A percentile compares a stretch with the other conserved stretches of the same genome.
Evolutionary conservation across 495 filamentous ascomycete species (phyloP).

Genomic region (Penicillium cinerascens): DNA sequence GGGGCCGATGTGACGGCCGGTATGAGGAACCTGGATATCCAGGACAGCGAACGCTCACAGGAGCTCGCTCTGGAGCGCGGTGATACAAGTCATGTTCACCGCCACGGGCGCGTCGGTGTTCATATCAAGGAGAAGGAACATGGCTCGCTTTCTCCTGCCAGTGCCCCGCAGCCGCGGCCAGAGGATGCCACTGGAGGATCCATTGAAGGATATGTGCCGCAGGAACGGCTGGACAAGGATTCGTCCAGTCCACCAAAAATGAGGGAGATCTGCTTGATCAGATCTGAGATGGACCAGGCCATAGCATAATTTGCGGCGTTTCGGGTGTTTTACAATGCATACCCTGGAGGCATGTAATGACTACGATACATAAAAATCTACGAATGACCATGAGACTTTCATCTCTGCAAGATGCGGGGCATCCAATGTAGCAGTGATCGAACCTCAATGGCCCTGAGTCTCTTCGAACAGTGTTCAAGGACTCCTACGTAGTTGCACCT

Average conservation of each 20-base stretch:
- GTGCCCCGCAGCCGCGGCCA: slow-evolving; percentile 31
- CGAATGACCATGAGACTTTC: slow-evolving; percentile 11
- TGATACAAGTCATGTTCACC: slow-evolving; percentile 29
- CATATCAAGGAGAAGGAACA: slow-evolving; percentile 40
- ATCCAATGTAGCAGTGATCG: slow-evolving; percentile 8
- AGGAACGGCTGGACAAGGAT: slow-evolving; percentile 12
- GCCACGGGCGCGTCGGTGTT: slow-evolving; percentile 34
- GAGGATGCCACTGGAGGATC: slow-evolving; percentile 39
- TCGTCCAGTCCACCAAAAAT: slow-evolving; percentile 16
- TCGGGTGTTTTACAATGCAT: slow-evolving; percentile 16
- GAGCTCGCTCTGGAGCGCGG: slow-evolving; percentile 50
- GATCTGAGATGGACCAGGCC: slow-evolving; percentile 22
- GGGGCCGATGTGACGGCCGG: slow-evolving; percentile 29
- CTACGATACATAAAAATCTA: slow-evolving; percentile 17
- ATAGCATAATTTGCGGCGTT: slow-evolving; percentile 9
- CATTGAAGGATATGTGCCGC: slow-evolving; percentile 46
- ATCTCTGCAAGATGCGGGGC: slow-evolving; percentile 3
- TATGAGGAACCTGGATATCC: slow-evolving; percentile 30
- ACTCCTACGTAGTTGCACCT: slow-evolving; percentile 23
- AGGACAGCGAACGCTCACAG: slow-evolving; percentile 23
- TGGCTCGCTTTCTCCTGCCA: slow-evolving; percentile 8
- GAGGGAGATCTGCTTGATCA: slow-evolving; percentile 35
- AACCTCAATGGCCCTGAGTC: slow-evolving; percentile 8
- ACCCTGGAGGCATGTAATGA: slow-evolving; percentile 20
- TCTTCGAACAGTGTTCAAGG: slow-evolving; percentile 8